phyloP scores from a whole-genome alignment of 1,284 basidiomycete species.

The Ganoderma resinaceum region DNA sequence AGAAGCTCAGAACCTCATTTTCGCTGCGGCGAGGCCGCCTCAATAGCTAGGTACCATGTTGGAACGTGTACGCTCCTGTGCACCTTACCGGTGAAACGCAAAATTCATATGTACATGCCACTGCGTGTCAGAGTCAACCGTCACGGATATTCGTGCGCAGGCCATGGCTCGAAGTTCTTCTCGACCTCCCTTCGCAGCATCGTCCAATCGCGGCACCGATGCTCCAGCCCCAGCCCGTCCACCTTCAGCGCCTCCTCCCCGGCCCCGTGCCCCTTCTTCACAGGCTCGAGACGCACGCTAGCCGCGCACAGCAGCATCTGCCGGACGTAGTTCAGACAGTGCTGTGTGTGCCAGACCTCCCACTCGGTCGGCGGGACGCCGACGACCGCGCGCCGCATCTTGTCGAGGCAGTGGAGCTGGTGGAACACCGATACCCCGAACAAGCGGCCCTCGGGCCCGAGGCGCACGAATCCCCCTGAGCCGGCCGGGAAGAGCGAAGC shows the following conservation, averaged over 20 bases:
- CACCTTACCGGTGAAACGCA: too few species aligned
- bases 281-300: not conserved
- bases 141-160: too few species aligned
- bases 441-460: not conserved
- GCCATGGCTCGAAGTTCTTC: not conserved
- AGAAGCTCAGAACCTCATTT: too few species aligned
- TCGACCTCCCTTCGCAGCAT: not conserved
- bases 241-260: not conserved
- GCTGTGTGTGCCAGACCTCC: not conserved
- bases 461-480: not conserved
- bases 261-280: not conserved
- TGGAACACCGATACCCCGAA: not conserved
- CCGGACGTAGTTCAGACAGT: not conserved
- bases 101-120: too few species aligned
- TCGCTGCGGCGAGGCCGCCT: too few species aligned
- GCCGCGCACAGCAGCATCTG: not conserved
- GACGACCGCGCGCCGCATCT: not conserved
- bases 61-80: too few species aligned
- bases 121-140: too few species aligned
- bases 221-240: not conserved
- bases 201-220: not conserved
- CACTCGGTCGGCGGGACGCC: not conserved
- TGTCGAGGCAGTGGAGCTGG: too few species aligned
- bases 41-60: too few species aligned
- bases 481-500: not conserved